Evolutionary conservation across 108 stramenopile species (phyloP), one percentile per base, ranked within the genome.

Genomic region (Nannochloropsis oceanica): DNA sequence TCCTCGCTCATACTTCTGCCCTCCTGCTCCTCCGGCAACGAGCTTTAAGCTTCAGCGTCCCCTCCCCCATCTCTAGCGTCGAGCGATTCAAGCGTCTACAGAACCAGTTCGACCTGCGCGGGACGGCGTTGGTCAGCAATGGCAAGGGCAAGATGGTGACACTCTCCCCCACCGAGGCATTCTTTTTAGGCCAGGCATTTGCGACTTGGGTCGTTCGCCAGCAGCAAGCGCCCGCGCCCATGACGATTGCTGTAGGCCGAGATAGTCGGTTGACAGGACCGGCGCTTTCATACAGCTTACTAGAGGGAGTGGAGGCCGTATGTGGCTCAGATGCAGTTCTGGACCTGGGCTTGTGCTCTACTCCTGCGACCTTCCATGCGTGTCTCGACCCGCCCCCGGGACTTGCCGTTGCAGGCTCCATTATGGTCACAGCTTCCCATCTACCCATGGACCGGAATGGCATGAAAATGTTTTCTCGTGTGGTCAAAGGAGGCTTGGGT

Each of bases 401-500:
- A n/a, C 59, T 73, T 5, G 8, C 22, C 59, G 59, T 73, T n/a
- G 7, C 59, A n/a, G 59, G 22, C 59, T 73, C 59, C 43, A 25
- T 85, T 20, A 80, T 43, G 79, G 79, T 85, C 13, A 85, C 84
- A 25, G 84, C 84, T 25, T 79, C 79, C 18, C 84, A 85, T 27
- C 84, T 85, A 13, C 84, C 84, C 22, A 22, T 25, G n/a, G 44
- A 85, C 27, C 50, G 84, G 22, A 85, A 85, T 24, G 84, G 84
- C 24, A 27, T 85, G 22, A 85, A 85, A 26, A 25, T 85, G n/a
- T 85, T 85, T 79, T 50, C 84, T 22, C 84, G 25, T 11, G 13
- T 14, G 26, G 80, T 10, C 8, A 3, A 73, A 73, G 59, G 59
- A 7, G 80, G 80, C 25, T 25, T 81, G 13, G 25, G 13, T 7